Conservation (phyloP, 1,139 yeast genomes). For the Hemisphaericaspora xylofermentans region DNA sequence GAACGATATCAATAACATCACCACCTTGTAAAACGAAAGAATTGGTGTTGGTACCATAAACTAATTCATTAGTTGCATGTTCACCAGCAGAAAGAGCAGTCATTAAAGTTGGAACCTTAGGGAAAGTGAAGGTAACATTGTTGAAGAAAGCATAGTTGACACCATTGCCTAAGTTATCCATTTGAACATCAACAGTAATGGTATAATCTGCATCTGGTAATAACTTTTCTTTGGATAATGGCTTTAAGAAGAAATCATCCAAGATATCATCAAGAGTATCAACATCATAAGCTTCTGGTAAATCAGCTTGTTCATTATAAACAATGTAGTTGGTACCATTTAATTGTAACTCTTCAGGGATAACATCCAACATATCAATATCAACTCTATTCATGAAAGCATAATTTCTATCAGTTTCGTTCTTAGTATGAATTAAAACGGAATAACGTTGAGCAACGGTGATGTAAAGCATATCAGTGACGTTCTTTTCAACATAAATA, state of each 20-base stretch:
- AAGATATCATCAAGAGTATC: slow-evolving; percentile 30
- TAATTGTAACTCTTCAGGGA: slow-evolving; percentile 53
- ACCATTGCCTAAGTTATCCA: slow-evolving; percentile 73
- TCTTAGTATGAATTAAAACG: slow-evolving; percentile 58
- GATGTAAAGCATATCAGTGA: slow-evolving; percentile 57
- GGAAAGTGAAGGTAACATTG: slow-evolving; percentile 58
- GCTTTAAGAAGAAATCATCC: slow-evolving; percentile 58
- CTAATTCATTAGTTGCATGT: slow-evolving; percentile 45
- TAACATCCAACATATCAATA: slow-evolving; percentile 62
- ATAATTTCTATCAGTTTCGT: slow-evolving; percentile 46
- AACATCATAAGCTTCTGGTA: slow-evolving; percentile 25
- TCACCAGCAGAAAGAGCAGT: slow-evolving; percentile 54
- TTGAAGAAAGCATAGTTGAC: slow-evolving; percentile 76
- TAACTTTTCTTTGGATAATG: slow-evolving; percentile 40
- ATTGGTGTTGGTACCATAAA: slow-evolving; percentile 68
- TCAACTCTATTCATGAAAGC: slow-evolving; percentile 66
- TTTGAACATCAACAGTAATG: slow-evolving; percentile 56
- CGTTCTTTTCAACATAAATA: slow-evolving; percentile 56
- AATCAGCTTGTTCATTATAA: slow-evolving; percentile 39
- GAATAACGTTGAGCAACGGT: slow-evolving; percentile 73
- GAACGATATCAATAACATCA: slow-evolving; percentile 67
- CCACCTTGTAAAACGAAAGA: slow-evolving; percentile 58
- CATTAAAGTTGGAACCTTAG: slow-evolving; percentile 65
- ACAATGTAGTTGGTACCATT: slow-evolving; percentile 55
- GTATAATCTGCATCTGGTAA: slow-evolving; percentile 60